phyloP scores from a whole-genome alignment of 2,329 filamentous ascomycete species.

The Akanthomyces lecanii region DNA sequence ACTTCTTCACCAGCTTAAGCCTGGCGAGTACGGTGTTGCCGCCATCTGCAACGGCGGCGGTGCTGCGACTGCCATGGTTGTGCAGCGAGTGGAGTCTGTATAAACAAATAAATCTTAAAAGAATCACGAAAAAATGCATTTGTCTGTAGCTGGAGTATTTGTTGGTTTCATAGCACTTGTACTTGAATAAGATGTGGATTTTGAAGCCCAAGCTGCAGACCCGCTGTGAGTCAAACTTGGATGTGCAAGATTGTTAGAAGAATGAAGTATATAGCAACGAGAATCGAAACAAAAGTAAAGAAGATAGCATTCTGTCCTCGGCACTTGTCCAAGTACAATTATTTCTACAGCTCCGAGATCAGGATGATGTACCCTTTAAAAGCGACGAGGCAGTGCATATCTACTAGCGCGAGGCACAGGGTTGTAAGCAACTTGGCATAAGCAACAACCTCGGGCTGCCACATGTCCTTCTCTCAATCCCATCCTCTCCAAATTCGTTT shows the following conservation, averaged over 20 bases:
- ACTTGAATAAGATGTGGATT: neutral
- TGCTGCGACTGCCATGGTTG: conserved; percentile 84
- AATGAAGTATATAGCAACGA: neutral
- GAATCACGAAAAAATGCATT: neutral
- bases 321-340: too few relatives aligned
- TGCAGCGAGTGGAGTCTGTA: conserved; percentile 70
- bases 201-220: neutral
- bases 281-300: neutral
- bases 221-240: too few relatives aligned
- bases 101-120: conserved; percentile 25
- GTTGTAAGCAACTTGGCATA: too few relatives aligned
- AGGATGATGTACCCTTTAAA: too few relatives aligned
- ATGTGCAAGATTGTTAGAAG: too few relatives aligned
- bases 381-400: too few relatives aligned
- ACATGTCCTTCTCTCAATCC: too few relatives aligned
- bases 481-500: too few relatives aligned
- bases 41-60: conserved; percentile 97
- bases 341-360: too few relatives aligned
- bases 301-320: too few relatives aligned
- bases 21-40: conserved; percentile 89
- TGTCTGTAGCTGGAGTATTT: conserved; percentile 7
- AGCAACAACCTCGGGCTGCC: too few relatives aligned
- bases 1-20: conserved; percentile 83
- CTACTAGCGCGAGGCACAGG: too few relatives aligned
- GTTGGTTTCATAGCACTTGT: conserved; percentile 7